phyloP scores from a whole-genome alignment of 176 grass and related monocot species.

The Eragrostis nindensis region DNA sequence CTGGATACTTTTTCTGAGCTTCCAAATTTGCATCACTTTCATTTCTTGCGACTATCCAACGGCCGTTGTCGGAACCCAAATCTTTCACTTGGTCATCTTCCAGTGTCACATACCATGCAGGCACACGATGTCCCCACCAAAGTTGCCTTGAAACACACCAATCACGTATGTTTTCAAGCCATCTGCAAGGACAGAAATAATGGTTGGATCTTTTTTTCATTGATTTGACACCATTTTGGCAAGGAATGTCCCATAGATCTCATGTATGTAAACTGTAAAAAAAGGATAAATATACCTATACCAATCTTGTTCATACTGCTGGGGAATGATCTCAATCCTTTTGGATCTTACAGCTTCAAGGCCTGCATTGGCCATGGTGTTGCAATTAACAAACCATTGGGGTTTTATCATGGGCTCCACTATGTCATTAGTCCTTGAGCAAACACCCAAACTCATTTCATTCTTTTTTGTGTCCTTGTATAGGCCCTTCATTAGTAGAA shows the following conservation, averaged over 20 bases:
- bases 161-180: conserved; percentile 92
- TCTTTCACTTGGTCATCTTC: conserved; percentile 68
- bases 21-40: conserved; percentile 64
- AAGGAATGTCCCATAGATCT: conserved; percentile 5
- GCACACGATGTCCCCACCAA: conserved; percentile 93
- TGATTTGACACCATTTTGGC: conserved; percentile 9
- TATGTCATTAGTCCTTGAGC: conserved; percentile 89
- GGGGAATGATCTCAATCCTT: conserved; percentile 91
- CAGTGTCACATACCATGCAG: conserved; percentile 83
- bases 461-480: conserved; percentile 90
- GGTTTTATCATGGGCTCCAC: conserved; percentile 88
- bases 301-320: conserved; percentile 95
- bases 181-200: conserved; percentile 56
- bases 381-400: conserved; percentile 90
- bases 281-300: conserved; percentile 60
- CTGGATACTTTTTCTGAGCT: conserved; percentile 66
- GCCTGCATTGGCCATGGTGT: conserved; percentile 76
- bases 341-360: conserved; percentile 81
- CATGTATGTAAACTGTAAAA: background rate
- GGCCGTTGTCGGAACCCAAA: conserved; percentile 65
- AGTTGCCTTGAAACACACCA: conserved; percentile 95
- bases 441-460: conserved; percentile 90
- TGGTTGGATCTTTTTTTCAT: background rate
- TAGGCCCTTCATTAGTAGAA: conserved; percentile 58
- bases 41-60: conserved; percentile 91